phyloP scores from a whole-genome alignment of 805 yeast genomes.

The Saccharomycopsis fermentans region DNA sequence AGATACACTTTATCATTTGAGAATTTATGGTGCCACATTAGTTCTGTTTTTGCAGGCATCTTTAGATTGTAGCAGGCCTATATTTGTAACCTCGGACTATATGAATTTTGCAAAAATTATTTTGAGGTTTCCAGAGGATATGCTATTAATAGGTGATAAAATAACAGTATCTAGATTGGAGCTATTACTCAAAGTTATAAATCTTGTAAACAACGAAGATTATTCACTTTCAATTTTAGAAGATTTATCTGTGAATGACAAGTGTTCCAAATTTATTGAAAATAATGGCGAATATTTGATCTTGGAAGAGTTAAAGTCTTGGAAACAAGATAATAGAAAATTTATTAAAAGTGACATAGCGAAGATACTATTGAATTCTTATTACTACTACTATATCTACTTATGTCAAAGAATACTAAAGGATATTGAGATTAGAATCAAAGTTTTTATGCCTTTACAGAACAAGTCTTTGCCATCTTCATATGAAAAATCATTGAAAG shows the following conservation, averaged over 20 bases:
- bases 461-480: constrained; percentile 22
- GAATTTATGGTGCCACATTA: constrained; percentile 44
- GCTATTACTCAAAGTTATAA: constrained; percentile 25
- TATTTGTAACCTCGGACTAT: constrained; percentile 30
- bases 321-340: constrained; percentile 38
- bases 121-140: constrained; percentile 34
- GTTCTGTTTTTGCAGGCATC: constrained; percentile 43
- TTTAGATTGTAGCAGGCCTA: constrained; percentile 40
- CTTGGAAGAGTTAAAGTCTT: constrained; percentile 31
- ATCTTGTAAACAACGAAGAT: constrained; percentile 22
- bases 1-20: constrained; percentile 40
- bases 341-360: constrained; percentile 39
- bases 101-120: constrained; percentile 35
- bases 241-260: constrained; percentile 23
- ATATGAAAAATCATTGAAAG: constrained; percentile 21
- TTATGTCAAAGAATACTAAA: constrained; percentile 30
- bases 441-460: constrained; percentile 18
- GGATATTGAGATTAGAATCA: constrained; percentile 9
- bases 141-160: constrained; percentile 36
- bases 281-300: constrained; percentile 15
- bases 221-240: constrained; percentile 21
- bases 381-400: constrained; percentile 38
- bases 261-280: constrained; percentile 23
- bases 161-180: constrained; percentile 43
- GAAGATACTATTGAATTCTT: constrained; percentile 37